These are phyloP conservation scores for Boletus subparvulus DNA, from an alignment of 768 basidiomycete species.

Conservation along the genomic window DNA sequence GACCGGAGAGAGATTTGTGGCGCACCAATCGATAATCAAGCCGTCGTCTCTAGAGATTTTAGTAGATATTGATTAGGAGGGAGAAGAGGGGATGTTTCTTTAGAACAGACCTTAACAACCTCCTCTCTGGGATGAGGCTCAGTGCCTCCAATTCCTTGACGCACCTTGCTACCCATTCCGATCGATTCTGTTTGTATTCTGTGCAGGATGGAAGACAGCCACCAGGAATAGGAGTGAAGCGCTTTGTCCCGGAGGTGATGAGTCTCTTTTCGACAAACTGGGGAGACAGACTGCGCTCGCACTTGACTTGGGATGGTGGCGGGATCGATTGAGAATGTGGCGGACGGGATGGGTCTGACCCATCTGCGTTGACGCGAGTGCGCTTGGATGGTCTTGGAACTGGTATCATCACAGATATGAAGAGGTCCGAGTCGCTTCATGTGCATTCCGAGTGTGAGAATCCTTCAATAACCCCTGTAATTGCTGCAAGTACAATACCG, in stretches of 20 bases:
- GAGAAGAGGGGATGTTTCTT: background rate
- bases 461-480: background rate
- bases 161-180: conserved; percentile 21
- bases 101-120: conserved; percentile 27
- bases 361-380: background rate
- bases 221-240: conserved; percentile 28
- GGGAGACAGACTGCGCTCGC: conserved; percentile 22
- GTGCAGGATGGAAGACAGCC: conserved; percentile 23
- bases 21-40: conserved; percentile 31
- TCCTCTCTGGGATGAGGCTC: conserved; percentile 24
- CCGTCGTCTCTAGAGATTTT: conserved; percentile 27
- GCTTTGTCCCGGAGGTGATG: conserved; percentile 28
- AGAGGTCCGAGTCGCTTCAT: background rate
- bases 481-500: background rate
- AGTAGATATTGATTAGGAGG: background rate
- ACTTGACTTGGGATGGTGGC: conserved; percentile 13
- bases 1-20: background rate
- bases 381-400: conserved; percentile 18
- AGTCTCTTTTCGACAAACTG: conserved; percentile 13
- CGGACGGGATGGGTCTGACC: background rate
- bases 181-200: conserved; percentile 21
- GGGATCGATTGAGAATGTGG: background rate
- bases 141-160: conserved; percentile 19
- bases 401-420: background rate
- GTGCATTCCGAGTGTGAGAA: conserved; percentile 1